Conservation (phyloP, 2,329 filamentous ascomycete species). For the Cephalotrichum gorgonifer region DNA sequence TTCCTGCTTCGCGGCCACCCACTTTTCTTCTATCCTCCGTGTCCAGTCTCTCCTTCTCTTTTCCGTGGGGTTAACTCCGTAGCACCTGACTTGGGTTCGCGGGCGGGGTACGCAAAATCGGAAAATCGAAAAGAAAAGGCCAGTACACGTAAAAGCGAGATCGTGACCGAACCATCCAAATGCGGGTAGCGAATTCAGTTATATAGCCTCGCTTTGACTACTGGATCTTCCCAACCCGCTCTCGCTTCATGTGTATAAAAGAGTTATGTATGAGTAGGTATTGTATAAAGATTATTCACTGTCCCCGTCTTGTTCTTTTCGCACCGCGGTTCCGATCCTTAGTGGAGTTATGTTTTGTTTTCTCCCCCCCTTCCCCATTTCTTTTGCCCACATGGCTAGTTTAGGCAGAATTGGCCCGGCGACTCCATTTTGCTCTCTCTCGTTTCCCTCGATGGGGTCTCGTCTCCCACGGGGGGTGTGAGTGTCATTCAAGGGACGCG, state of each 20-base stretch:
- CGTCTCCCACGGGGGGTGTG: background rate
- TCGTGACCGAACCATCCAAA: background rate
- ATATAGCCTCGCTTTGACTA: background rate
- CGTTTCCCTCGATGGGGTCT: background rate
- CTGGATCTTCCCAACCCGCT: background rate
- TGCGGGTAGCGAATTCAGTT: background rate
- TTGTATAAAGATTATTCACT: background rate
- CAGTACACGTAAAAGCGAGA: background rate
- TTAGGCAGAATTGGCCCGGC: constrained; percentile 5
- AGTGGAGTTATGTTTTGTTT: no score
- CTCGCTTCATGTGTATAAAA: background rate
- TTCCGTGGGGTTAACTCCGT: no score
- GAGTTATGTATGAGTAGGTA: background rate
- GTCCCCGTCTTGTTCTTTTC: background rate
- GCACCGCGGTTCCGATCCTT: no score
- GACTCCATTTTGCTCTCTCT: background rate
- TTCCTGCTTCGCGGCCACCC: background rate
- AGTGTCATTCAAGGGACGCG: background rate
- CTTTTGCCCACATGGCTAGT: no score
- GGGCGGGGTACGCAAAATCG: background rate
- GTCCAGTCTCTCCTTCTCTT: background rate
- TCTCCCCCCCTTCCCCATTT: background rate
- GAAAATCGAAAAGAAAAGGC: background rate
- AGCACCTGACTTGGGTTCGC: no score
- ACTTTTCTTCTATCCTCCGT: background rate